Percentiles rank a stretch among this genome's conserved stretches.
Evolutionary conservation across 2,329 filamentous ascomycete genomes (phyloP).

Genomic region (Pseudocercospora cruenta): DNA sequence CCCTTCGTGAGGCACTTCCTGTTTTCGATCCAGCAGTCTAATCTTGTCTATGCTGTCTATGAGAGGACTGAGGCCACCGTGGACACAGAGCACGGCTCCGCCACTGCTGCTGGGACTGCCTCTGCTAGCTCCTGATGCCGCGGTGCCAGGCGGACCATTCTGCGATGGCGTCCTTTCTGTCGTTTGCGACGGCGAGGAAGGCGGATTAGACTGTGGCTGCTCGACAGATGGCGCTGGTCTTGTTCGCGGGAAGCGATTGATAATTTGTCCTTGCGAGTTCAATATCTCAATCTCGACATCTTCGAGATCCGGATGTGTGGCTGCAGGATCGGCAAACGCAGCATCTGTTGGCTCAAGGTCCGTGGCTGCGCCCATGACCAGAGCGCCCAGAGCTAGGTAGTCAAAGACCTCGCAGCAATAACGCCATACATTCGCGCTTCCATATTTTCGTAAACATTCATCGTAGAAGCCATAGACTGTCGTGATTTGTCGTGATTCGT

Average conservation of each 20-base stretch:
- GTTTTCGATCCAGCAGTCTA: slow-evolving; percentile 88
- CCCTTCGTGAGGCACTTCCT: slow-evolving; percentile 97
- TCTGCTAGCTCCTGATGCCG: slow-evolving; percentile 71
- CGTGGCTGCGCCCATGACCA: slow-evolving; percentile 81
- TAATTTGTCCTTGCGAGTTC: slow-evolving; percentile 78
- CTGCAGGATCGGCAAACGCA: slow-evolving; percentile 52
- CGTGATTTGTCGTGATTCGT: slow-evolving; percentile 92
- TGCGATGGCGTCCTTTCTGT: slow-evolving; percentile 38
- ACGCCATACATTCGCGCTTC: slow-evolving; percentile 93
- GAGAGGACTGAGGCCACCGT: slow-evolving; percentile 87
- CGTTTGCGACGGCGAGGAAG: slow-evolving; percentile 46
- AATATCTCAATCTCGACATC: slow-evolving; percentile 93
- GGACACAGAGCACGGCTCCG: slow-evolving; percentile 90
- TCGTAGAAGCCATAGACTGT: slow-evolving; percentile 99
- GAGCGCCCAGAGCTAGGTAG: slow-evolving; percentile 86
- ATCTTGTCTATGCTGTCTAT: slow-evolving; percentile 97
- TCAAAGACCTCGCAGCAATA: slow-evolving; percentile 98
- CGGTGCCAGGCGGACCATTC: slow-evolving; percentile 75
- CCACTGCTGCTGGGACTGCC: slow-evolving; percentile 63
- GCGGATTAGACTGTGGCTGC: slow-evolving; percentile 32
- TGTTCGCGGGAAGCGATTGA: slow-evolving; percentile 69
- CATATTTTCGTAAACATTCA: slow-evolving; percentile 93
- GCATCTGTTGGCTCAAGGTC: slow-evolving; percentile 65
- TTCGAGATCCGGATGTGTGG: slow-evolving; percentile 57
- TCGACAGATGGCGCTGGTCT: slow-evolving; percentile 22